Base-by-base conservation (phyloP, 441 rosid species). In the Breynia disticha region DNA sequence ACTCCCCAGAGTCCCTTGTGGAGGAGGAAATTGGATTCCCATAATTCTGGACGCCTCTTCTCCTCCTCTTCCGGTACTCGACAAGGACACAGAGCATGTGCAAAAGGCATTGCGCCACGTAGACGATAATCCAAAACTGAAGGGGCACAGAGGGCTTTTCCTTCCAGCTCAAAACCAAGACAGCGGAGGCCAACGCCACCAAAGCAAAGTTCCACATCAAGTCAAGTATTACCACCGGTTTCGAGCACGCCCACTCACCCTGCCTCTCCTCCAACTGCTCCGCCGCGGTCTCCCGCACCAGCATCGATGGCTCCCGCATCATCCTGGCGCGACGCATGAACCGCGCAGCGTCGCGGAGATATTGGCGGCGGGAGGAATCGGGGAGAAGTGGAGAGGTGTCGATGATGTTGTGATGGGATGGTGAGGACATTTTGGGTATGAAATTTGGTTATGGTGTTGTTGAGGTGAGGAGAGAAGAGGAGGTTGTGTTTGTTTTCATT, bases 261-360 rank as follows among this genome's bases (percentile, higher is more conserved):
- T 89, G 99, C 42, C 99, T 81, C 77, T 88, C 95, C 77, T 93
- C 97, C 19, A 93, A 75, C 75, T 89, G 95, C 81, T 89, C 97
- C 11, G 99, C 96, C 0, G 97, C 97, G 4, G 99, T 54, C 78
- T 93, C 97, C 20, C 97, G 80, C 28, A 93, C 98, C 58, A 86
- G 53, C 85, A 86, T 78, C 58, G 98, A 93, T 15, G 97, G 97
- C 74, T 93, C 99, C 39, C 95, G 80, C 95, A 89, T 82, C 81
- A 89, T 68, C 7, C 97, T 84, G n/a, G 95, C 95, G 45, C 83
- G 84, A 21, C 94, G 84, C 0, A 88, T 70, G 67, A 91, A 86
- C 64, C 97, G 70, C 52, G 94, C 98, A 4, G 95, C 97, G 11
- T 86, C 86, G 20, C 90, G 79, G 3, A 88, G 81, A 64, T 91